Evolutionary conservation across 768 basidiomycete genomes (phyloP).

Genomic region (Russula dissimulans): DNA sequence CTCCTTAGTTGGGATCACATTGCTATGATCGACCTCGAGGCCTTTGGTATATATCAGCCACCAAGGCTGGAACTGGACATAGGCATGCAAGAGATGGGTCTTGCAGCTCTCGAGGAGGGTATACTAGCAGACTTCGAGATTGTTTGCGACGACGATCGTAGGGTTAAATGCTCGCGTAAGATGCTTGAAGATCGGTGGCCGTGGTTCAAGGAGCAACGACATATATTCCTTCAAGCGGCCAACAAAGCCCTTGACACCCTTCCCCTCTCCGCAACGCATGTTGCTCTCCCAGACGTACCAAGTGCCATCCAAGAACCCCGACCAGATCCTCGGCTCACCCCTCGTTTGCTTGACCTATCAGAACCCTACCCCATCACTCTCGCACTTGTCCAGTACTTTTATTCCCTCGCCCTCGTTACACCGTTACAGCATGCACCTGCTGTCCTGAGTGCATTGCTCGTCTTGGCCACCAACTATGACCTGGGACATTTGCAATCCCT

Average conservation of each 20-base stretch:
- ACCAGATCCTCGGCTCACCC: slow-evolving; percentile 72
- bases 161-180: slow-evolving; percentile 71
- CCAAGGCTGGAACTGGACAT: slow-evolving; percentile 57
- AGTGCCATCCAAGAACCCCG: slow-evolving; percentile 41
- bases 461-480: slow-evolving; percentile 77
- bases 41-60: slow-evolving; percentile 92
- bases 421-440: slow-evolving; percentile 87
- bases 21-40: slow-evolving; percentile 83
- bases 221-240: slow-evolving; percentile 49
- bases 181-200: slow-evolving; percentile 89
- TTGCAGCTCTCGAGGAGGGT: slow-evolving; percentile 74
- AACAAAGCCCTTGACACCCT: slow-evolving; percentile 46
- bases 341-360: slow-evolving; percentile 70
- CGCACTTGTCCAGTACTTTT: slow-evolving; percentile 90
- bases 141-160: slow-evolving; percentile 82
- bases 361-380: slow-evolving; percentile 85
- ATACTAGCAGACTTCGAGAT: slow-evolving; percentile 87
- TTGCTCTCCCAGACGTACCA: slow-evolving; percentile 52
- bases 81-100: slow-evolving; percentile 74
- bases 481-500: slow-evolving; percentile 65
- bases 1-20: slow-evolving; percentile 89
- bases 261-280: slow-evolving; percentile 52
- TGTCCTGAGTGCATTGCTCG: slow-evolving; percentile 77
- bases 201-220: slow-evolving; percentile 79
- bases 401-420: slow-evolving; percentile 77